Evolutionary conservation across 352 stramenopile genomes (phyloP), one percentile per base, ranked within the genome.

Genomic region (Phytopythium aichiense): DNA sequence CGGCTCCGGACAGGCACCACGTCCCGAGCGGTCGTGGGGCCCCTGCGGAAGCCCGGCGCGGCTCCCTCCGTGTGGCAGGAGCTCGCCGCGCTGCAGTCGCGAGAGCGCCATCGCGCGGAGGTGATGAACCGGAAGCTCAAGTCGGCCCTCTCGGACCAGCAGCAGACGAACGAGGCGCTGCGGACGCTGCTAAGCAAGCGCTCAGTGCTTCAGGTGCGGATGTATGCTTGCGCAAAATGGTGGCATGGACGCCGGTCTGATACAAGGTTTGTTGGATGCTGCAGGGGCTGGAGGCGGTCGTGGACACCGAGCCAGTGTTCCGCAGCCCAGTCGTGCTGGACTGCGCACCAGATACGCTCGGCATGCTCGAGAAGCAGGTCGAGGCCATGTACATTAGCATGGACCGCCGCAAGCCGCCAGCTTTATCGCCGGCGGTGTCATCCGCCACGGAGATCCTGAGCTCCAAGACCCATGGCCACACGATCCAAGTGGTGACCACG

Each of bases 121-220:
- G 61, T 68, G 37, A 72, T 54, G 1, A 77, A 77, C 45, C 63
- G 67, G 0, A 61, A 64, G 50, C 64, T 77, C 12, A 72, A 69
- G 25, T 58, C 58, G 3, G 61, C 72, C 11, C 35, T 74, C 48
- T 7, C 51, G 2, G 68, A 70, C 50, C 70, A 74, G 54, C 56
- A 64, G 25, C 69, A 66, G 18, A 46, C 74, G 28, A 68, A 72
- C 37, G 46, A 35, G 0, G 40, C 63, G 1, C 37, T 74, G 4
- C n/a, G 42, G 15, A 52, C 40, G 7, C 7, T 70, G 23, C 23
- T 77, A 18, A 45, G 62, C 42, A 72, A 69, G 45, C 65, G 65
- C 8, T 69, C 58, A 0, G 61, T 69, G 4, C 54, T 75, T 16
- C 38, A 66, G 28, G 65, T 76, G 52, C 4, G 66, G 28, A n/a